phyloP scores from a whole-genome alignment of 345 rosid species.

The Geranium brycei region DNA sequence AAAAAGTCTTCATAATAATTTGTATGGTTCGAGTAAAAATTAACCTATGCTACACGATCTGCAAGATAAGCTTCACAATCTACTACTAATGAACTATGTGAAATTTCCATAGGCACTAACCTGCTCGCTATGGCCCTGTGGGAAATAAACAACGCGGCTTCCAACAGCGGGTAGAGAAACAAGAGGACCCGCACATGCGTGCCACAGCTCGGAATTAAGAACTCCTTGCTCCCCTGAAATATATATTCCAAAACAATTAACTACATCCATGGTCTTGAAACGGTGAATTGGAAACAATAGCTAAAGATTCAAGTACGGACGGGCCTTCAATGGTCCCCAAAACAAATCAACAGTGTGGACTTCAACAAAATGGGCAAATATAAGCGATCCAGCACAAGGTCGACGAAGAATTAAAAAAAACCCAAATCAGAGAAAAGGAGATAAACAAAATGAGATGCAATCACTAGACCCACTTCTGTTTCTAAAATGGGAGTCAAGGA shows the following conservation, averaged over 20 bases:
- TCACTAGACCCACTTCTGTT: background rate
- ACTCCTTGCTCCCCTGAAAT: conserved; percentile 75
- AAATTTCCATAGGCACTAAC: conserved; percentile 20
- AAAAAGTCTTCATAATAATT: no score
- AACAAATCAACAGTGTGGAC: background rate
- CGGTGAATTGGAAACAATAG: background rate
- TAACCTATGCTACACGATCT: background rate
- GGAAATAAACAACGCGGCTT: conserved; percentile 95
- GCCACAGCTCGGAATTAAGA: conserved; percentile 96
- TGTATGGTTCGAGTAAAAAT: background rate
- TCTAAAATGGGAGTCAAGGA: no score
- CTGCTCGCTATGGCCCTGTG: conserved; percentile 99
- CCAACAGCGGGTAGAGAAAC: conserved; percentile 88
- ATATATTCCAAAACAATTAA: conserved; percentile 7
- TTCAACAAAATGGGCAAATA: background rate
- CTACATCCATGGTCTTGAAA: background rate
- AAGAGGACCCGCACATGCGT: conserved; percentile 99
- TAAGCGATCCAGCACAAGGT: background rate
- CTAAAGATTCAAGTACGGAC: background rate
- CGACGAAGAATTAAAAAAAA: background rate
- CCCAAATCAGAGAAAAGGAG: background rate
- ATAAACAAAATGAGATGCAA: background rate
- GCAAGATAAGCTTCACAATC: background rate
- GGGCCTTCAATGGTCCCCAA: background rate
- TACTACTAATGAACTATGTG: background rate